Evolutionary conservation across 495 filamentous ascomycete species (phyloP).

Genomic region (Rhypophila decipiens): DNA sequence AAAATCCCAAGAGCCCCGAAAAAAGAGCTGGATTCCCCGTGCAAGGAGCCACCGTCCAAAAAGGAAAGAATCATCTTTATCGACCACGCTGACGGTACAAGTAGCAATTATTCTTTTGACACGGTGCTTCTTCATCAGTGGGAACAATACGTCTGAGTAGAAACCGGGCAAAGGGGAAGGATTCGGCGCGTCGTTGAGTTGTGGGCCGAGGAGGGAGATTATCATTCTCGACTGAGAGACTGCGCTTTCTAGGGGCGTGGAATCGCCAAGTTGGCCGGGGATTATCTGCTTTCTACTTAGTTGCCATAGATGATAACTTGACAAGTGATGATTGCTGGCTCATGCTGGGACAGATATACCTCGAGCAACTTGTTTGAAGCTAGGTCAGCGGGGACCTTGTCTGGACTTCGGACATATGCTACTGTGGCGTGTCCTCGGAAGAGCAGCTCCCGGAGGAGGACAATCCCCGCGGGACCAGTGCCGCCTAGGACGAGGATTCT

Average conservation of each 20-base stretch:
- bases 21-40: constrained; percentile 1
- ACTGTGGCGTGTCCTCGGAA: constrained; percentile 10
- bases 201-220: constrained; percentile 16
- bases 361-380: constrained; percentile 7
- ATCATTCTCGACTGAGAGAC: constrained; percentile 3
- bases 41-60: background rate
- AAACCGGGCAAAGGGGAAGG: constrained; percentile 1
- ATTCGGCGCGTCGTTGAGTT: background rate
- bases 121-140: constrained; percentile 13
- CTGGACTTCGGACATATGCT: constrained; percentile 8
- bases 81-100: constrained; percentile 9
- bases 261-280: constrained; percentile 9
- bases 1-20: background rate
- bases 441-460: constrained; percentile 16
- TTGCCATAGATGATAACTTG: background rate
- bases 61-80: background rate
- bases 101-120: constrained; percentile 11
- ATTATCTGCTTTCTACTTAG: constrained; percentile 4
- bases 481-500: constrained; percentile 15
- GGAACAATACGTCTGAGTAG: constrained; percentile 7
- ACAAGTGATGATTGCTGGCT: background rate
- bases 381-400: constrained; percentile 18
- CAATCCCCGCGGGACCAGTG: constrained; percentile 16
- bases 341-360: background rate
- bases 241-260: constrained; percentile 1